phyloP scores from a whole-genome alignment of 352 stramenopile genomes.

The Globisporangium lucens region DNA sequence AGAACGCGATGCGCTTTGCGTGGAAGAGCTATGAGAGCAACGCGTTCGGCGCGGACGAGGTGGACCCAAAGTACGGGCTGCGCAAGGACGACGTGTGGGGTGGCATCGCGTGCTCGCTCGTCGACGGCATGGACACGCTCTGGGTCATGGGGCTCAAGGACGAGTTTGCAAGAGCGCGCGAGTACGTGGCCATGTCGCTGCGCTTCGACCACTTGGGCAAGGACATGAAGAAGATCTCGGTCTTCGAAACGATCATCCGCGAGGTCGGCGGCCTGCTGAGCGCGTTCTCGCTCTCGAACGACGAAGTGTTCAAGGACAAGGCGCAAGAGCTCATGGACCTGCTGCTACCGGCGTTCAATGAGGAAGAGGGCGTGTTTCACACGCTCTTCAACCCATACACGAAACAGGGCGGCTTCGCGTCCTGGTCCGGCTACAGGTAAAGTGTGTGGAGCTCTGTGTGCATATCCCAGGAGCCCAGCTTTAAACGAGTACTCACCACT shows the following conservation, averaged over 20 bases:
- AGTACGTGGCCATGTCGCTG: conserved; percentile 84
- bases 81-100: conserved; percentile 87
- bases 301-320: conserved; percentile 90
- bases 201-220: conserved; percentile 78
- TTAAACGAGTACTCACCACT: not conserved
- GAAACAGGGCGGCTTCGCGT: conserved; percentile 33
- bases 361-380: conserved; percentile 88
- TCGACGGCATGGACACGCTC: conserved; percentile 96
- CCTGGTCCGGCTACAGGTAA: conserved; percentile 39
- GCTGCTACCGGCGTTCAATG: conserved; percentile 89
- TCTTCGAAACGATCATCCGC: conserved; percentile 99
- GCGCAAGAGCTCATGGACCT: conserved; percentile 91
- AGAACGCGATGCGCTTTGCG: conserved; percentile 68
- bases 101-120: conserved; percentile 87
- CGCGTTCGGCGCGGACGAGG: conserved; percentile 95
- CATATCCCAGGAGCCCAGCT: not conserved
- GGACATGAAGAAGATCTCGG: conserved; percentile 73
- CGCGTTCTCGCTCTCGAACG: conserved; percentile 90
- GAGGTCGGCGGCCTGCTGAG: conserved; percentile 96
- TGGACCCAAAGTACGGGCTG: conserved; percentile 74
- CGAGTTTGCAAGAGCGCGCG: conserved; percentile 88
- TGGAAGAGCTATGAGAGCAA: conserved; percentile 91
- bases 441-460: not conserved
- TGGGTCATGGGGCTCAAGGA: conserved; percentile 95
- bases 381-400: conserved; percentile 87